Conservation (phyloP, 805 yeast genomes). For the Zygoascus flipseniorum region DNA sequence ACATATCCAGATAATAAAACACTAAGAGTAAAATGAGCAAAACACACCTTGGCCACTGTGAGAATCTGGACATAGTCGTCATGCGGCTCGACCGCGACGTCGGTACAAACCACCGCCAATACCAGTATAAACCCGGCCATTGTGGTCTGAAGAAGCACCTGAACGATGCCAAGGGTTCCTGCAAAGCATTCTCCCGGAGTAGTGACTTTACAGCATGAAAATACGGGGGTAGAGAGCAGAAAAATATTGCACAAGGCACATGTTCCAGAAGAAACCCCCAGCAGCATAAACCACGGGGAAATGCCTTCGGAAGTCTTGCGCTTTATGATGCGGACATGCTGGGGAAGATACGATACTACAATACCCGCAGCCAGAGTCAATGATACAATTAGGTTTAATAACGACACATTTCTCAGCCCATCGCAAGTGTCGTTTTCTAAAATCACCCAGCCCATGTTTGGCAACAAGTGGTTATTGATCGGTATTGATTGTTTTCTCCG, state of each 20-base stretch:
- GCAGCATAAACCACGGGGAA: constrained; percentile 59
- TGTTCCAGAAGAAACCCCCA: constrained; percentile 64
- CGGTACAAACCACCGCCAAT: constrained; percentile 21
- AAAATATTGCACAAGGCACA: constrained; percentile 60
- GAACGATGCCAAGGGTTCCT: constrained; percentile 57
- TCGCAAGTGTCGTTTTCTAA: neutral
- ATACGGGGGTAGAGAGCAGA: constrained; percentile 50
- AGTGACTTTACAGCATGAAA: constrained; percentile 45
- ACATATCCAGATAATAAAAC: constrained; percentile 13
- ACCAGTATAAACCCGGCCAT: constrained; percentile 46
- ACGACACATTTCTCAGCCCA: constrained; percentile 35
- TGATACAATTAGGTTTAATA: constrained; percentile 41
- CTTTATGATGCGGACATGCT: constrained; percentile 49
- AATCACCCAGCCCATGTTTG: neutral
- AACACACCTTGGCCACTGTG: constrained; percentile 11
- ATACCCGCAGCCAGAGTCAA: constrained; percentile 56
- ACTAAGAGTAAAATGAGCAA: constrained; percentile 27
- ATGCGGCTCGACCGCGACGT: constrained; percentile 9
- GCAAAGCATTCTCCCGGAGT: constrained; percentile 51
- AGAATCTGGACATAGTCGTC: constrained; percentile 16
- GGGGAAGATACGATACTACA: constrained; percentile 65
- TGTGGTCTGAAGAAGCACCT: constrained; percentile 53
- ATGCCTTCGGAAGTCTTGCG: constrained; percentile 69
- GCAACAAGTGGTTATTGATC: neutral
- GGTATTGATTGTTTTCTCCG: too few relatives aligned